A percentile compares a stretch with the other conserved stretches of the same genome.
Conservation (phyloP, 2,329 filamentous ascomycete genomes). For the Curvularia sp. region DNA sequence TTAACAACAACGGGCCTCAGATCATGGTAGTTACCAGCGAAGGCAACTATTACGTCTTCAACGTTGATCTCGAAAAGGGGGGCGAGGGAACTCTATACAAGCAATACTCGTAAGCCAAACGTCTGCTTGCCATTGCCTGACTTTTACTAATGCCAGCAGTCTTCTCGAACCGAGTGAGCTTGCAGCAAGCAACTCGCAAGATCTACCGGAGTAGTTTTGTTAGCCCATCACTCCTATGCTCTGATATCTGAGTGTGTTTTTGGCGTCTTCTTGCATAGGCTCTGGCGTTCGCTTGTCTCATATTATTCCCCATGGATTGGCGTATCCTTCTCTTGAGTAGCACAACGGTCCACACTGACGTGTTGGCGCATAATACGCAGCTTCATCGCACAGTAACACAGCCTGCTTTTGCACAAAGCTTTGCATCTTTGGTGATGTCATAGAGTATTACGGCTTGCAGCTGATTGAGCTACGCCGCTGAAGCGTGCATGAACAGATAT, state of each 20-base stretch:
- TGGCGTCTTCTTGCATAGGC: slow-evolving; percentile 38
- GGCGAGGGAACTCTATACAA: slow-evolving; percentile 91
- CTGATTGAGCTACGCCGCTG: slow-evolving; percentile 5
- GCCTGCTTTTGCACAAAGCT: slow-evolving; percentile 4
- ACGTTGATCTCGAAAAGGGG: slow-evolving; percentile 91
- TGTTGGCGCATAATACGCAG: slow-evolving; percentile 9
- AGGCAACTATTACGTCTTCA: slow-evolving; percentile 93
- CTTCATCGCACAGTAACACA: slow-evolving; percentile 4
- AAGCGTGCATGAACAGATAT: slow-evolving; percentile 19
- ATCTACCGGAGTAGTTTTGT: slow-evolving; percentile 37
- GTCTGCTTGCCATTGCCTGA: neutral
- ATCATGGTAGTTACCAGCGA: slow-evolving; percentile 99
- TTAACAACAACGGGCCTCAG: slow-evolving; percentile 92
- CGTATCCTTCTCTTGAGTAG: slow-evolving; percentile 17
- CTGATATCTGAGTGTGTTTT: slow-evolving; percentile 6
- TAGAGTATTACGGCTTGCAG: slow-evolving; percentile 1
- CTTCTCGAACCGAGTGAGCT: slow-evolving; percentile 49
- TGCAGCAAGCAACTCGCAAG: slow-evolving; percentile 39
- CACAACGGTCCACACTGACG: slow-evolving; percentile 1
- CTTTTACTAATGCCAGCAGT: slow-evolving; percentile 33
- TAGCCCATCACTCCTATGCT: slow-evolving; percentile 7
- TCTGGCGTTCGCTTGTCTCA: slow-evolving; percentile 34
- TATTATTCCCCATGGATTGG: slow-evolving; percentile 34
- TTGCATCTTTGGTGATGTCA: slow-evolving; percentile 14
- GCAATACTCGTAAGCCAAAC: slow-evolving; percentile 84